Evolutionary conservation across 257 asterid genomes (phyloP).

Genomic region (Penstemon davidsonii): DNA sequence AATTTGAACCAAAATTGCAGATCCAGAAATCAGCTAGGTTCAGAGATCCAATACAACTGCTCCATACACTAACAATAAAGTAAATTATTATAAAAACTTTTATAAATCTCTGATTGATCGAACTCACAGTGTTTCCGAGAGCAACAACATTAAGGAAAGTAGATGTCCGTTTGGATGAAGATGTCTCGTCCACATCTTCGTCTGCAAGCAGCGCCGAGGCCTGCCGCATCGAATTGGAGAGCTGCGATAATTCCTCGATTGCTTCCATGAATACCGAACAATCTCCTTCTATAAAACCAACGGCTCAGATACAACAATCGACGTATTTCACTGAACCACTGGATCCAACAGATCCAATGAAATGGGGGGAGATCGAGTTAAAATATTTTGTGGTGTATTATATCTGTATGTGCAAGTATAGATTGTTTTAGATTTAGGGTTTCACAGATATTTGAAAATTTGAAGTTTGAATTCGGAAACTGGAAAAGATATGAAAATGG

Average conservation of each 20-base stretch:
- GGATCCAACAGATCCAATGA: slow-evolving; percentile 56
- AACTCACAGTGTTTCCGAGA: slow-evolving; percentile 81
- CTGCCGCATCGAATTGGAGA: slow-evolving; percentile 94
- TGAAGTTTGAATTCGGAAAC: no score
- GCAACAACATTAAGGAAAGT: slow-evolving; percentile 96
- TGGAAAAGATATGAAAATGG: no score
- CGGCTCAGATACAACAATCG: slow-evolving; percentile 18
- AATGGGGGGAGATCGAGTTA: slow-evolving; percentile 41
- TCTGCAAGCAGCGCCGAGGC: slow-evolving; percentile 89
- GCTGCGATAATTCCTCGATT: slow-evolving; percentile 87
- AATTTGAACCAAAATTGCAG: slow-evolving; percentile 21
- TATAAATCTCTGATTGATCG: slow-evolving; percentile 25
- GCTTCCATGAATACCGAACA: slow-evolving; percentile 47
- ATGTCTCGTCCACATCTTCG: slow-evolving; percentile 83
- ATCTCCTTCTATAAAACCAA: slow-evolving; percentile 26
- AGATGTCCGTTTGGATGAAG: slow-evolving; percentile 70
- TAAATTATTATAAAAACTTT: slow-evolving; percentile 14
- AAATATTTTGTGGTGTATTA: not conserved
- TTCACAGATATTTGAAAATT: no score
- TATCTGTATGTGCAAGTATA: no score
- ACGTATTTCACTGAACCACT: slow-evolving; percentile 24
- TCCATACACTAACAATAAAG: slow-evolving; percentile 10
- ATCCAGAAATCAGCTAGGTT: slow-evolving; percentile 28
- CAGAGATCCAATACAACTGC: slow-evolving; percentile 26
- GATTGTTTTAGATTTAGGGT: no score